phyloP scores from a whole-genome alignment of 208 protist genomes.

The Trypanosoma conorhini region DNA sequence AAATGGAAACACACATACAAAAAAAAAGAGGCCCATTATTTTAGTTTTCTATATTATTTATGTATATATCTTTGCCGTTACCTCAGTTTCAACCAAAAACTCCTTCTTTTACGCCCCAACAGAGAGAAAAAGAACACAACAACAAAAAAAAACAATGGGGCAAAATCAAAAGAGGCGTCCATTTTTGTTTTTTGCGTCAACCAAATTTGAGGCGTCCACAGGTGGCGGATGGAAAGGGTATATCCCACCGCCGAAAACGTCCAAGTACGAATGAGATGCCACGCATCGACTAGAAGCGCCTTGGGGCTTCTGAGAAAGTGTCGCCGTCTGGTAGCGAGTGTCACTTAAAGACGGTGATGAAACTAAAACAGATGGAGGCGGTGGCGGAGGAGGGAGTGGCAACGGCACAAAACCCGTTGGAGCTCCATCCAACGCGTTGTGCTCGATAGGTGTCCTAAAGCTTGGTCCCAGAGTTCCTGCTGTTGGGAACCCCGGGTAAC shows the following conservation, averaged over 20 bases:
- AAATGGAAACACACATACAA: too few species aligned
- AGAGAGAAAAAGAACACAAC: background rate
- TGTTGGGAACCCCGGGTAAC: background rate
- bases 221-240: background rate
- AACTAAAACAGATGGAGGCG: background rate
- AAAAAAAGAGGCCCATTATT: background rate
- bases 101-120: background rate
- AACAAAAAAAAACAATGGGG: background rate
- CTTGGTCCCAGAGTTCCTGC: background rate
- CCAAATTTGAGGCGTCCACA: background rate
- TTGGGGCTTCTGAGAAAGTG: background rate
- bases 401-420: background rate
- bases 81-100: background rate
- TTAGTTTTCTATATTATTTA: background rate
- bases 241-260: background rate
- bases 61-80: background rate
- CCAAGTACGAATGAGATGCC: background rate
- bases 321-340: background rate
- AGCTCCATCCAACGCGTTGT: background rate
- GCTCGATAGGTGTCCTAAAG: background rate
- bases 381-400: background rate
- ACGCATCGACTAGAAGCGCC: background rate
- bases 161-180: background rate
- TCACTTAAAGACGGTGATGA: conserved; percentile 1
- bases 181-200: background rate